phyloP scores from a whole-genome alignment of 2,329 filamentous ascomycete genomes.

The Clathrospora elynae region DNA sequence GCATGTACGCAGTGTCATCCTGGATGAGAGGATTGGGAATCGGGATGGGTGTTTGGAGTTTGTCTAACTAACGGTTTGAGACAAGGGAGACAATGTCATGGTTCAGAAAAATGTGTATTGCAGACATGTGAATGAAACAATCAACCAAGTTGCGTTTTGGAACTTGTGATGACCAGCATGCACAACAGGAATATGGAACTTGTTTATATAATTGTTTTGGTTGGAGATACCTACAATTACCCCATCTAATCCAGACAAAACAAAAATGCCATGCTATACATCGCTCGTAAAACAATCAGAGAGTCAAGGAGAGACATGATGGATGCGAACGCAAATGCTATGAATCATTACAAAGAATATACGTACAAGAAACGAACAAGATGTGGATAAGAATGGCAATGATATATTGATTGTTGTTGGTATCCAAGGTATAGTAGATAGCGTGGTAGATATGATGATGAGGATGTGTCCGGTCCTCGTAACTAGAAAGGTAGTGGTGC shows the following conservation, averaged over 20 bases:
- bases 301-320: conserved; percentile 33
- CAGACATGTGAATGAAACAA: too few species aligned
- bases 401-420: conserved; percentile 4
- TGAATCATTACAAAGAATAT: conserved; percentile 31
- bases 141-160: too few species aligned
- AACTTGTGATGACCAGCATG: too few species aligned
- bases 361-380: conserved; percentile 33
- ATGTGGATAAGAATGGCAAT: conserved; percentile 3
- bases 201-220: too few species aligned
- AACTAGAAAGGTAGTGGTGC: background rate
- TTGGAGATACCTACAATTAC: background rate
- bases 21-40: conserved; percentile 36
- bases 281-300: conserved; percentile 9
- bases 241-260: background rate
- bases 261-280: conserved; percentile 10
- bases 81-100: too few species aligned
- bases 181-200: too few species aligned
- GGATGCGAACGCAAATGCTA: conserved; percentile 9
- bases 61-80: too few species aligned
- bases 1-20: conserved; percentile 24
- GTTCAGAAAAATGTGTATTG: too few species aligned
- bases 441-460: conserved; percentile 1
- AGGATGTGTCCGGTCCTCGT: too few species aligned
- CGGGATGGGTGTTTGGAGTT: conserved; percentile 31
- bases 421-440: conserved; percentile 3